Conservation (phyloP, 2,329 filamentous ascomycete species). For the Fusarium tricinctum region DNA sequence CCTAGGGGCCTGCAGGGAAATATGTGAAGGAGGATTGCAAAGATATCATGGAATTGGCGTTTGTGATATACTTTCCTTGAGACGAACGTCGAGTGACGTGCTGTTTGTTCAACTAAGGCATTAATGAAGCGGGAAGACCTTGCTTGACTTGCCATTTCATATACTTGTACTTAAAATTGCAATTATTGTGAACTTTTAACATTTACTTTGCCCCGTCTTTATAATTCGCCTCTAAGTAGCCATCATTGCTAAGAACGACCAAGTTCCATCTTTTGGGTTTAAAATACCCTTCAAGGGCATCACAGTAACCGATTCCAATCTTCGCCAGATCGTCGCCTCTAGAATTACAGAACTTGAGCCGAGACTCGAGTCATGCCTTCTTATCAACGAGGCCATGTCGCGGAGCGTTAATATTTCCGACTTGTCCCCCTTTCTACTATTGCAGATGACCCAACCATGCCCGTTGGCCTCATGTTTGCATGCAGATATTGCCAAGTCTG, state of each 20-base stretch:
- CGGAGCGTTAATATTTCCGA: no score
- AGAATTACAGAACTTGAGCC: no score
- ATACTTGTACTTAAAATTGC: not conserved
- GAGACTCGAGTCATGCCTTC: no score
- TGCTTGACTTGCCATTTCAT: not conserved
- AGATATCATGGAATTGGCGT: not conserved
- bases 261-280: not conserved
- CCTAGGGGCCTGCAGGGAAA: not conserved
- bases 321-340: no score
- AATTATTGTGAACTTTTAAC: not conserved
- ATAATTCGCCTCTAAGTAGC: not conserved
- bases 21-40: not conserved
- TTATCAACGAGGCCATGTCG: no score
- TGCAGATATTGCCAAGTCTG: not conserved
- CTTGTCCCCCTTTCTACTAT: no score
- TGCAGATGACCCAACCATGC: no score
- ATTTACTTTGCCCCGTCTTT: not conserved
- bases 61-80: not conserved
- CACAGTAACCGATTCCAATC: no score
- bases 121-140: not conserved
- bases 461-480: not conserved
- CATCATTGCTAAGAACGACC: not conserved
- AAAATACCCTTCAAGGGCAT: no score
- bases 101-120: not conserved
- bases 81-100: not conserved